A percentile compares a stretch with the other conserved stretches of the same genome.
Conservation (phyloP, 2,329 filamentous ascomycete species). For the Akanthomyces dipterigenus region DNA sequence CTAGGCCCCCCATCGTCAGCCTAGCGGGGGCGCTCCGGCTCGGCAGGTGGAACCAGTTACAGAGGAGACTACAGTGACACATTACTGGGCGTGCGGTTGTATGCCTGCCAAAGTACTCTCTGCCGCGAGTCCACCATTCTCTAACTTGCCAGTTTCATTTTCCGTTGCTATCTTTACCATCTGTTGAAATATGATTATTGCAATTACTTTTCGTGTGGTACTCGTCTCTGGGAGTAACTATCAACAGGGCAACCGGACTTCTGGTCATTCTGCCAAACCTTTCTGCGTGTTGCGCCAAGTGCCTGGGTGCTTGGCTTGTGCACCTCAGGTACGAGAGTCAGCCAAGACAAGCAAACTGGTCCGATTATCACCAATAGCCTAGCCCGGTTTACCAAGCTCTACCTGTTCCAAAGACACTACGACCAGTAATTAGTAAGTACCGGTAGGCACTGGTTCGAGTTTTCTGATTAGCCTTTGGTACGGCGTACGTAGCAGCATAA, state of each 20-base stretch:
- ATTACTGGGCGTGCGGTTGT: not conserved
- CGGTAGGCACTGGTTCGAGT: too few relatives aligned
- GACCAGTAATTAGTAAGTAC: too few relatives aligned
- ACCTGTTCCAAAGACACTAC: too few relatives aligned
- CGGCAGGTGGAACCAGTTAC: constrained; percentile 1
- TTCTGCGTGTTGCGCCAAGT: not conserved
- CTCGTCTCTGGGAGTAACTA: not conserved
- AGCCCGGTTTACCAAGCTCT: too few relatives aligned
- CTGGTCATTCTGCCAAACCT: not conserved
- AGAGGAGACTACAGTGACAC: not conserved
- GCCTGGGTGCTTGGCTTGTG: not conserved
- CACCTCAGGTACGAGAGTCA: not conserved
- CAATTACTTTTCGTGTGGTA: not conserved
- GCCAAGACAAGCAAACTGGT: not conserved
- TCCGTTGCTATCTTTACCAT: not conserved
- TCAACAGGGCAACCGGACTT: not conserved
- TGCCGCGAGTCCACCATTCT: constrained; percentile 1
- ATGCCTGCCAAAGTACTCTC: not conserved
- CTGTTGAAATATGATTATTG: not conserved
- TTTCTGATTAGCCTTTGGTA: not conserved
- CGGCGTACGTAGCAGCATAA: not conserved
- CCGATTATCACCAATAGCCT: not conserved
- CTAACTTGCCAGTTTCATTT: not conserved
- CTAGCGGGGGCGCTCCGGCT: not conserved
- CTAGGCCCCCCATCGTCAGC: not conserved